A percentile compares a stretch with the other conserved stretches of the same genome.
Evolutionary conservation across 352 stramenopile species (phyloP).

Genomic region (Phytophthora fragariaefolia): DNA sequence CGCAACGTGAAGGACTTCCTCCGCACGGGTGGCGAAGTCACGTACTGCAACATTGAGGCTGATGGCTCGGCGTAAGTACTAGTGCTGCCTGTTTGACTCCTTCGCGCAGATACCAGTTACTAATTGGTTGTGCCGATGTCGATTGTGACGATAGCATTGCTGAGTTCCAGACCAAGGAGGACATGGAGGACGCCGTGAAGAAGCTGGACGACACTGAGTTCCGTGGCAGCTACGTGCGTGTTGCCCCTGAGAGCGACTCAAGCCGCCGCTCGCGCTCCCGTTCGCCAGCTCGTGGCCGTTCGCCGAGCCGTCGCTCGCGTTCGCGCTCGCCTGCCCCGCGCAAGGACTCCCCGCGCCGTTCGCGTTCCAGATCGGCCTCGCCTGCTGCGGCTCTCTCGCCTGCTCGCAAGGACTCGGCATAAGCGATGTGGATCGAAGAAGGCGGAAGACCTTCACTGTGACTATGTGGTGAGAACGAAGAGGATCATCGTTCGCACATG

Average conservation of each 20-base stretch:
- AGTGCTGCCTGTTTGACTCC: neutral
- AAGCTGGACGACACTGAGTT: constrained; percentile 92
- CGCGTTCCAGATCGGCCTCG: constrained; percentile 71
- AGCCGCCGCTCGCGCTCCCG: constrained; percentile 61
- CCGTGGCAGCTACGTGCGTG: constrained; percentile 82
- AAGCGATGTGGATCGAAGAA: constrained; percentile 41
- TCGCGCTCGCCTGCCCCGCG: constrained; percentile 70
- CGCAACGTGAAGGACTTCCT: constrained; percentile 90
- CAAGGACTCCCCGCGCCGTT: constrained; percentile 70
- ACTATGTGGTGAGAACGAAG: constrained; percentile 3
- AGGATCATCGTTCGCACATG: constrained; percentile 13
- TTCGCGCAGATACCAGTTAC: neutral
- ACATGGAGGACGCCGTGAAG: constrained; percentile 86
- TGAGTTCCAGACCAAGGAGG: constrained; percentile 82
- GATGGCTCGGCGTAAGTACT: constrained; percentile 83
- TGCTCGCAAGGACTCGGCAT: constrained; percentile 76
- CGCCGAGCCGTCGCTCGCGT: constrained; percentile 65
- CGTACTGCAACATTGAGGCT: constrained; percentile 84
- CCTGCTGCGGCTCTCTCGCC: constrained; percentile 61
- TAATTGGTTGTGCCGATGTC: constrained; percentile 3
- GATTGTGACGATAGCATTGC: constrained; percentile 52
- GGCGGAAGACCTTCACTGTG: constrained; percentile 9
- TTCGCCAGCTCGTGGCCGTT: constrained; percentile 63
- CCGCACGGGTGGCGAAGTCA: constrained; percentile 83
- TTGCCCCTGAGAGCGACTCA: constrained; percentile 56